Percentiles rank a stretch among this genome's conserved stretches.
Conservation (phyloP, 2,329 filamentous ascomycete genomes). For the Daldinia eschscholtzii region DNA sequence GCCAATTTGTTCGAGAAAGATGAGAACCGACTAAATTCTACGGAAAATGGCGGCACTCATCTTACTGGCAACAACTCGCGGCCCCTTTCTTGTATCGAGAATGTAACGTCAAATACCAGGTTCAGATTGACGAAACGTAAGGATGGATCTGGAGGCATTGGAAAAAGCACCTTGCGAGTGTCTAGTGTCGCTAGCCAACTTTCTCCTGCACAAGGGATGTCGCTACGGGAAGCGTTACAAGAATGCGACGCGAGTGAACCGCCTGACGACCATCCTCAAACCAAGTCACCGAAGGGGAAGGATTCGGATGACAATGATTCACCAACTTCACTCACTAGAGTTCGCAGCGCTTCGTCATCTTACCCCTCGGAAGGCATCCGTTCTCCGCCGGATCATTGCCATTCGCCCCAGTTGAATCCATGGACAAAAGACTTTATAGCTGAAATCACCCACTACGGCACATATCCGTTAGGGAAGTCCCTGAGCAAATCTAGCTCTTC, state of each 20-base stretch:
- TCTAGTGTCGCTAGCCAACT: not conserved
- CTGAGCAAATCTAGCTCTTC: slow-evolving; percentile 18
- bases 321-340: slow-evolving; percentile 7
- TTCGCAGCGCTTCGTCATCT: slow-evolving; percentile 41
- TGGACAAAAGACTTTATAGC: slow-evolving; percentile 36
- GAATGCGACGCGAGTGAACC: not conserved
- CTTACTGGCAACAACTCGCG: not conserved
- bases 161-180: not conserved
- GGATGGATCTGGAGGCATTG: not conserved
- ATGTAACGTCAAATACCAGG: slow-evolving; percentile 16
- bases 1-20: slow-evolving; percentile 37
- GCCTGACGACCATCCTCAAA: not conserved
- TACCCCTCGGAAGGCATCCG: slow-evolving; percentile 45
- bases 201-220: slow-evolving; percentile 8
- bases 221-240: not conserved
- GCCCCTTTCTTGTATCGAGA: slow-evolving; percentile 29
- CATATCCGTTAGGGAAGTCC: slow-evolving; percentile 19
- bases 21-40: slow-evolving; percentile 28
- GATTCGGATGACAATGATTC: slow-evolving; percentile 8
- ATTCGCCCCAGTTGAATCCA: slow-evolving; percentile 33
- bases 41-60: not conserved
- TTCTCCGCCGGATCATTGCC: slow-evolving; percentile 29
- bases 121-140: slow-evolving; percentile 9
- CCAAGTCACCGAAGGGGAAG: not conserved
- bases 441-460: slow-evolving; percentile 33